Evolutionary conservation across 1,139 yeast species (phyloP).

Genomic region (Geotrichum candidum): DNA sequence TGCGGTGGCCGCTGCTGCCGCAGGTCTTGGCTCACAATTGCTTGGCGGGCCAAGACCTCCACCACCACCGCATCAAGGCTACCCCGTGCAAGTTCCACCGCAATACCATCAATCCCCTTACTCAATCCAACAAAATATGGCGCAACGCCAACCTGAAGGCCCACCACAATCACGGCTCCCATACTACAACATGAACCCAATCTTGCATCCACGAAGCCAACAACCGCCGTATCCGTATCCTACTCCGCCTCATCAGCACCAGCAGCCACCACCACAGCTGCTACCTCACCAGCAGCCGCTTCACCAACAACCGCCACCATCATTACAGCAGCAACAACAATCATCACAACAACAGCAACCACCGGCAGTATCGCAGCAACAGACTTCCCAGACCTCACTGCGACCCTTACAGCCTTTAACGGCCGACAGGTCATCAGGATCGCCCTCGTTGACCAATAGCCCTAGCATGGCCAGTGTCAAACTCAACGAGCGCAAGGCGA

Average conservation of each 20-base stretch:
- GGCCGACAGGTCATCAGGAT: not conserved
- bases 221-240: conserved; percentile 16
- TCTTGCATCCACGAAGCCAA: conserved; percentile 9
- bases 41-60: conserved; percentile 1
- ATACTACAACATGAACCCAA: not conserved
- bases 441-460: not conserved
- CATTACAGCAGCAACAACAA: not conserved
- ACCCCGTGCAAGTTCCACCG: conserved; percentile 9
- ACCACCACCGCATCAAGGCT: conserved; percentile 3
- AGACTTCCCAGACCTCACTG: conserved; percentile 1
- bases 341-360: conserved; percentile 1
- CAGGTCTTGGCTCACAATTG: not conserved
- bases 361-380: conserved; percentile 5
- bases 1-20: not conserved
- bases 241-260: conserved; percentile 2
- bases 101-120: conserved; percentile 18
- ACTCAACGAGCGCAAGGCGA: not conserved
- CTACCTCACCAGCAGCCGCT: conserved; percentile 9
- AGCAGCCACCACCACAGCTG: conserved; percentile 1
- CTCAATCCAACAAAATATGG: conserved; percentile 15
- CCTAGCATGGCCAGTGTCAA: not conserved
- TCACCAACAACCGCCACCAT: conserved; percentile 18
- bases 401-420: not conserved
- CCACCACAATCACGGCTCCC: conserved; percentile 15
- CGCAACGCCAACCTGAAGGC: conserved; percentile 18